phyloP scores from a whole-genome alignment of 2,329 filamentous ascomycete genomes.

The Cladorrhinum sp. region DNA sequence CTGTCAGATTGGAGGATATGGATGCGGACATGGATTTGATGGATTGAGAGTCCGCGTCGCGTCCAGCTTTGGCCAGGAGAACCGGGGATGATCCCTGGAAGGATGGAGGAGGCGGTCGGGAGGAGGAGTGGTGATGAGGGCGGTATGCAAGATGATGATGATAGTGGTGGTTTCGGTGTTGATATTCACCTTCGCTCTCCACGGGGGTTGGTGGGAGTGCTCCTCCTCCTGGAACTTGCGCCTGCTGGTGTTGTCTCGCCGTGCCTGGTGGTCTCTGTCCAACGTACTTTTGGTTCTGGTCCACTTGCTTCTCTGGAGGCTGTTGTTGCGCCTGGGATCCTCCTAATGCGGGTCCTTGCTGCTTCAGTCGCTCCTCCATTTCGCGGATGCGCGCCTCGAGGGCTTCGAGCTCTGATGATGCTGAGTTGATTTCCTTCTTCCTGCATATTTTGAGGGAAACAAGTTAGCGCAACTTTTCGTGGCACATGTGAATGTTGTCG shows the following conservation, averaged over 20 bases:
- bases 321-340: conserved; percentile 18
- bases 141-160: conserved; percentile 40
- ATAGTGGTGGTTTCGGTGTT: neutral
- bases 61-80: conserved; percentile 2
- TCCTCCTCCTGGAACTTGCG: conserved; percentile 54
- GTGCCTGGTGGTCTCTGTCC: conserved; percentile 52
- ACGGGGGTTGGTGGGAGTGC: conserved; percentile 60
- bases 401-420: conserved; percentile 76
- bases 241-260: conserved; percentile 47
- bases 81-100: conserved; percentile 2
- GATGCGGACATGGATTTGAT: conserved; percentile 29
- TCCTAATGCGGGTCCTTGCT: conserved; percentile 29
- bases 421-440: conserved; percentile 72
- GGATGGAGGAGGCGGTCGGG: conserved; percentile 8
- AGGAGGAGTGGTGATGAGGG: conserved; percentile 13
- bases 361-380: conserved; percentile 74
- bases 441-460: conserved; percentile 51
- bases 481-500: too few relatives aligned
- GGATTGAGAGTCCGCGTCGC: conserved; percentile 20
- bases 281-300: conserved; percentile 35
- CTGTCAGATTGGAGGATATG: conserved; percentile 34
- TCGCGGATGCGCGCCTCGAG: conserved; percentile 81
- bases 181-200: conserved; percentile 59
- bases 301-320: conserved; percentile 31
- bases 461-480: neutral